These are phyloP conservation scores for Spergularia azorica DNA, from an alignment of 179 eudicot species.

Conservation along the genomic window DNA sequence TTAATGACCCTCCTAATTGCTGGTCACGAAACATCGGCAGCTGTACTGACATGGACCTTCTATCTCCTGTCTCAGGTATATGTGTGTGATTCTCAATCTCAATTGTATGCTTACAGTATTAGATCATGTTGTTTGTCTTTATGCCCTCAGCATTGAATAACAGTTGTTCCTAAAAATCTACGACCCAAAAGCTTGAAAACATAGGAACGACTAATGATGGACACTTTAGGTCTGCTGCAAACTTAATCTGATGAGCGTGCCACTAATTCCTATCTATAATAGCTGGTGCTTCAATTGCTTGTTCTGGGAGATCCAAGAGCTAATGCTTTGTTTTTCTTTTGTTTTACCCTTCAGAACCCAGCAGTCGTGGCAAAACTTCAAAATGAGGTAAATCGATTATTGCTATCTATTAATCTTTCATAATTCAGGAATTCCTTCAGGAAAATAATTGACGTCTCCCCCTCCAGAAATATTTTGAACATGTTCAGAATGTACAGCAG, in stretches of 20 bases:
- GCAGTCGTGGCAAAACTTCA: conserved; percentile 83
- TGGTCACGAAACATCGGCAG: conserved; percentile 99
- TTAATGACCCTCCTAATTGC: conserved; percentile 97
- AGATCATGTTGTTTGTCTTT: background rate
- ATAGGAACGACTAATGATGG: background rate
- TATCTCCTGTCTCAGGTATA: conserved; percentile 88
- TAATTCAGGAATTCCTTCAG: too few relatives aligned
- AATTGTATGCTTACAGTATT: background rate
- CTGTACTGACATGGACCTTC: conserved; percentile 97
- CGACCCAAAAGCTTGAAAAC: background rate
- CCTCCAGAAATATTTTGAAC: background rate
- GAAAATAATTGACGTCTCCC: background rate
- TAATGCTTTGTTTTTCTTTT: background rate
- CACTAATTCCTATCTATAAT: background rate
- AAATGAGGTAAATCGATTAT: conserved; percentile 58
- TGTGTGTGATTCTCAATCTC: background rate
- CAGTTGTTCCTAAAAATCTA: background rate
- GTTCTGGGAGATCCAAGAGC: conserved; percentile 12
- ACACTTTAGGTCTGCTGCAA: conserved; percentile 3
- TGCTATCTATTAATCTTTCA: background rate
- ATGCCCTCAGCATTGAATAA: background rate
- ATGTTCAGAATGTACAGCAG: conserved; percentile 2
- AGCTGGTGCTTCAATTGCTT: background rate
- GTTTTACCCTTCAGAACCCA: conserved; percentile 62
- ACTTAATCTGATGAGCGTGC: background rate